phyloP scores from a whole-genome alignment of 768 basidiomycete genomes.

The Leccinum variicolor region DNA sequence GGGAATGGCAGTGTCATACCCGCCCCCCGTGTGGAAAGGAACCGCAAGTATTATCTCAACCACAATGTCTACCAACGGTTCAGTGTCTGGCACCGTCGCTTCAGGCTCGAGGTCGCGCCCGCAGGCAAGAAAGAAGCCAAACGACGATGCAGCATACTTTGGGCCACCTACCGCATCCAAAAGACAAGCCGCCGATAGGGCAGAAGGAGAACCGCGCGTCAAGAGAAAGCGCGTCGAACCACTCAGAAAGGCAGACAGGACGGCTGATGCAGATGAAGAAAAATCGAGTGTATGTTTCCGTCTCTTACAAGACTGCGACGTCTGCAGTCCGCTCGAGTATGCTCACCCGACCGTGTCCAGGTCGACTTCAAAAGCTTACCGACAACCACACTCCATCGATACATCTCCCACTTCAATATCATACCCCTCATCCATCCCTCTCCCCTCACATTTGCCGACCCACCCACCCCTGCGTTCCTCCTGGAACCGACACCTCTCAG shows the following conservation, averaged over 20 bases:
- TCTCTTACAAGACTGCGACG: background rate
- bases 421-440: conserved; percentile 69
- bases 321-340: background rate
- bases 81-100: conserved; percentile 22
- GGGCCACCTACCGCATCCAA: conserved; percentile 60
- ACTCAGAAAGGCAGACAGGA: conserved; percentile 36
- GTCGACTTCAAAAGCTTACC: conserved; percentile 76
- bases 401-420: conserved; percentile 70
- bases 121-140: conserved; percentile 59
- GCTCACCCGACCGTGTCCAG: conserved; percentile 36
- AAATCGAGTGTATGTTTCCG: conserved; percentile 28
- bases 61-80: conserved; percentile 26
- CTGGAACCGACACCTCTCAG: conserved; percentile 44
- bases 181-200: conserved; percentile 62
- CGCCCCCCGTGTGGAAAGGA: background rate
- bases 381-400: conserved; percentile 61
- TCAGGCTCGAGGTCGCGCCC: conserved; percentile 58
- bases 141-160: conserved; percentile 70
- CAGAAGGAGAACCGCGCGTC: conserved; percentile 68
- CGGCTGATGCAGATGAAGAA: conserved; percentile 29
- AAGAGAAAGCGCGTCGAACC: conserved; percentile 71
- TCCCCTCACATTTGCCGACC: conserved; percentile 62
- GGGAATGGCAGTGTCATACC: conserved; percentile 17
- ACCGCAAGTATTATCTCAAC: background rate
- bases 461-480: conserved; percentile 64